These are phyloP conservation scores for Tieghemiomyces parasiticus DNA, from an alignment of 192 early-diverging fungal genomes.

Conservation along the genomic window DNA sequence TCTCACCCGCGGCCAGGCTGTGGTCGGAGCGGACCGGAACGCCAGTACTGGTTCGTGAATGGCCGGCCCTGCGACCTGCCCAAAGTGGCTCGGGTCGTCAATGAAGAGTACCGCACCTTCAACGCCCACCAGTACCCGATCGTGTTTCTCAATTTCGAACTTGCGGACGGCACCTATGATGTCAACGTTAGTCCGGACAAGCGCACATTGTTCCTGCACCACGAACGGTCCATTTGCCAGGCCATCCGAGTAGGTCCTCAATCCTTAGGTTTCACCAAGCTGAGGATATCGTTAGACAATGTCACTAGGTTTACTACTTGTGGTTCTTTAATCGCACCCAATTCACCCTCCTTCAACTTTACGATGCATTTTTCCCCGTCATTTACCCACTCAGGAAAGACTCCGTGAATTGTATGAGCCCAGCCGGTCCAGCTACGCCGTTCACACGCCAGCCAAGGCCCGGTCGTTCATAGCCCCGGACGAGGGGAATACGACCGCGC, in stretches of 20 bases:
- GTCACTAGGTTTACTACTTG: no score
- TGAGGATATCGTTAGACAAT: no score
- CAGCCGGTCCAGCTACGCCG: conserved; percentile 31
- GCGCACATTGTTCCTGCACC: conserved; percentile 70
- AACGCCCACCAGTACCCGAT: conserved; percentile 67
- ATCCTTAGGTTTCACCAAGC: no score
- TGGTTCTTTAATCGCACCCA: no score
- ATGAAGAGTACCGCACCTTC: conserved; percentile 62
- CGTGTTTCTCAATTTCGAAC: conserved; percentile 44
- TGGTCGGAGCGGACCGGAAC: conserved; percentile 60
- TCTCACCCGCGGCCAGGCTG: conserved; percentile 45
- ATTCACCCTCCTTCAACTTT: no score
- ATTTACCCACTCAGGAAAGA: conserved; percentile 21
- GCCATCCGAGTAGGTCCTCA: no score
- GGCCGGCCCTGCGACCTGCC: conserved; percentile 75
- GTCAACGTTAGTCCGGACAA: conserved; percentile 95
- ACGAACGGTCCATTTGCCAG: no score
- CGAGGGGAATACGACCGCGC: no score
- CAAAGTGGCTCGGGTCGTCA: conserved; percentile 58
- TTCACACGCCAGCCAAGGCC: conserved; percentile 13
- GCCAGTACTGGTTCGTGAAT: conserved; percentile 84
- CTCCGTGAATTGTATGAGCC: conserved; percentile 38
- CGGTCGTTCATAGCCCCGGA: no score
- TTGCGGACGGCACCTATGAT: conserved; percentile 39
- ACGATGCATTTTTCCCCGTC: no score